phyloP scores from a whole-genome alignment of 2,329 filamentous ascomycete genomes.

The Colletotrichum scovillei region DNA sequence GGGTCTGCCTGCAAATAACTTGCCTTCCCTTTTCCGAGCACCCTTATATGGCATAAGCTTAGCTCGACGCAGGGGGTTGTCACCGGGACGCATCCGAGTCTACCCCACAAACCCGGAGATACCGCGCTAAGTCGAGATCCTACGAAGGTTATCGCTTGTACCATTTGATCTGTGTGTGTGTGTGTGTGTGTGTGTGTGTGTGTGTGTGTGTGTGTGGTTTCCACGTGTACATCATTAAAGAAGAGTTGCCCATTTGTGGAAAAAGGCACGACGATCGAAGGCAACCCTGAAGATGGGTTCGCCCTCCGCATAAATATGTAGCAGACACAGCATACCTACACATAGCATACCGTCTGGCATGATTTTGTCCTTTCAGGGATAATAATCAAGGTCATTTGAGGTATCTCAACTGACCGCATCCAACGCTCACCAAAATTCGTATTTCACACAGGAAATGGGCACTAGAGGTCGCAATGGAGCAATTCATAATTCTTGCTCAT shows the following conservation, averaged over 20 bases:
- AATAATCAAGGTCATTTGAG: too few relatives aligned
- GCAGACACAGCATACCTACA: background rate
- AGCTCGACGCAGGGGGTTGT: background rate
- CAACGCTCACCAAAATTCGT: background rate
- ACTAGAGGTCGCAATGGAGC: background rate
- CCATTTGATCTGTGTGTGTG: background rate
- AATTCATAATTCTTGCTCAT: background rate
- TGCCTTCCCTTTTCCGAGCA: too few relatives aligned
- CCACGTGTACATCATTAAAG: background rate
- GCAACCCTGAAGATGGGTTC: too few relatives aligned
- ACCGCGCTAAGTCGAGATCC: background rate
- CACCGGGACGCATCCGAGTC: background rate
- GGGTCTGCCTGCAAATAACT: background rate
- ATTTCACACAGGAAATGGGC: background rate
- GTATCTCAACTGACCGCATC: background rate
- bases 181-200: too few relatives aligned
- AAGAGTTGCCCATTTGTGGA: constrained; percentile 20
- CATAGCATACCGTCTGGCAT: too few relatives aligned
- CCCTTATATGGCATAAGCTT: background rate
- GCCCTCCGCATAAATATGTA: background rate
- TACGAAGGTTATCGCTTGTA: background rate
- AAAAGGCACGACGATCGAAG: constrained; percentile 2
- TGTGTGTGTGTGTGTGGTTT: too few relatives aligned
- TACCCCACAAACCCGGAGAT: constrained; percentile 20
- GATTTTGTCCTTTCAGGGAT: too few relatives aligned